These are phyloP conservation scores for Endoconidiophora polonica DNA, from an alignment of 2,329 filamentous ascomycete genomes.

Conservation along the genomic window DNA sequence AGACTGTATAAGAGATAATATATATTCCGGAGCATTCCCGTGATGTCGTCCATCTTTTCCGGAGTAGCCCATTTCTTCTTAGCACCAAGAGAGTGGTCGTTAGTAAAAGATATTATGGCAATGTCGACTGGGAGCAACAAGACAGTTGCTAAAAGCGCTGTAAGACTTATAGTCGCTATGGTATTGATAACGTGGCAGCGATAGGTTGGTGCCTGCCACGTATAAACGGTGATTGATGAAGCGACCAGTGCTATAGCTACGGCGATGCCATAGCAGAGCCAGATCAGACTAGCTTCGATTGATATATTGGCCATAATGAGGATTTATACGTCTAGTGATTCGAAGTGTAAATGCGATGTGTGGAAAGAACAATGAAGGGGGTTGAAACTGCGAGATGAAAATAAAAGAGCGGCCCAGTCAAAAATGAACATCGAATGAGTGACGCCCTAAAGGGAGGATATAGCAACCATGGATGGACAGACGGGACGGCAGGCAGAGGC, in stretches of 20 bases:
- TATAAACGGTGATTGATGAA: constrained; percentile 71
- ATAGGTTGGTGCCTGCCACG: constrained; percentile 80
- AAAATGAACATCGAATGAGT: too few relatives aligned
- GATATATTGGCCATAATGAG: too few relatives aligned
- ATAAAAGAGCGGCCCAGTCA: too few relatives aligned
- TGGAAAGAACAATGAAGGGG: too few relatives aligned
- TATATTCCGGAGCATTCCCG: constrained; percentile 66
- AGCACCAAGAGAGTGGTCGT: constrained; percentile 52
- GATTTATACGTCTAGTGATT: too few relatives aligned
- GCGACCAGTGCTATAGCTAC: constrained; percentile 60
- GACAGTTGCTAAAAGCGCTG: constrained; percentile 76
- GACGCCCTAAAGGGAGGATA: too few relatives aligned
- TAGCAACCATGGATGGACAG: too few relatives aligned
- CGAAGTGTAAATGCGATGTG: too few relatives aligned
- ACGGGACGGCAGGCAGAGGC: too few relatives aligned
- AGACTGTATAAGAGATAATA: constrained; percentile 90
- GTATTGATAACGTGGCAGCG: constrained; percentile 66
- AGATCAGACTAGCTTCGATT: constrained; percentile 64
- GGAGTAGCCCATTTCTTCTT: constrained; percentile 95
- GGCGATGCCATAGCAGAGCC: constrained; percentile 80
- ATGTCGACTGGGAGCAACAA: constrained; percentile 90
- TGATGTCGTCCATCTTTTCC: constrained; percentile 58
- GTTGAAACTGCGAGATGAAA: too few relatives aligned
- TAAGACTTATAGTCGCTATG: constrained; percentile 75
- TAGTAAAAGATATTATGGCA: constrained; percentile 81